phyloP scores from a whole-genome alignment of 257 asterid species.

The Capsicum pubescens region DNA sequence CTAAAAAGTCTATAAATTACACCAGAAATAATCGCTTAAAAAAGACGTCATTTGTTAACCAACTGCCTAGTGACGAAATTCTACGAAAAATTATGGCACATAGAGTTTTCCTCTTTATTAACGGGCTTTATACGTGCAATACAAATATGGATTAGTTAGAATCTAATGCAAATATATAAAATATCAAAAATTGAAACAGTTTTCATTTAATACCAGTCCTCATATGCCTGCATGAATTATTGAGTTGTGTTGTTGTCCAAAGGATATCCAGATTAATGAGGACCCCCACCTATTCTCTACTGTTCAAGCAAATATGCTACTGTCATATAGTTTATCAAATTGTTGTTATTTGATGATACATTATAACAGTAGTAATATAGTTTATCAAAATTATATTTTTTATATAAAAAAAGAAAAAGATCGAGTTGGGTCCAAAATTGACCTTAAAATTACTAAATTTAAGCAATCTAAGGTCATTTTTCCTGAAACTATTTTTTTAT shows the following conservation, averaged over 20 bases:
- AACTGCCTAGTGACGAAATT: no score
- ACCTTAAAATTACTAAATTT: neutral
- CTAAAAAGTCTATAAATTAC: neutral
- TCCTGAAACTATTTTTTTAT: neutral
- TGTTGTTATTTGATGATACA: neutral
- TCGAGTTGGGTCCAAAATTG: neutral
- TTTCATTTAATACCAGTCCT: neutral
- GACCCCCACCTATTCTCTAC: neutral
- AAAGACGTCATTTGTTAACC: neutral
- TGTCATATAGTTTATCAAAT: neutral
- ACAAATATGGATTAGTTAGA: neutral
- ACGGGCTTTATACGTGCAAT: neutral
- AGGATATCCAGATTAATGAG: neutral
- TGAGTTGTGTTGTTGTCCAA: neutral
- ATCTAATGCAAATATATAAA: no score
- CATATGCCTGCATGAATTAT: neutral
- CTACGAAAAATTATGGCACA: no score
- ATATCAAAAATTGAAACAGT: neutral
- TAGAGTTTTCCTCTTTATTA: neutral
- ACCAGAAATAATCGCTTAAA: no score
- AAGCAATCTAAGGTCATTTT: neutral
- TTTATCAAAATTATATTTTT: no score
- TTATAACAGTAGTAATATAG: no score
- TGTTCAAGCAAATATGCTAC: neutral
- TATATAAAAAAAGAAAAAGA: no score